Base-by-base conservation (phyloP, 2,329 filamentous ascomycete genomes). In the Cladosporium sp. region DNA sequence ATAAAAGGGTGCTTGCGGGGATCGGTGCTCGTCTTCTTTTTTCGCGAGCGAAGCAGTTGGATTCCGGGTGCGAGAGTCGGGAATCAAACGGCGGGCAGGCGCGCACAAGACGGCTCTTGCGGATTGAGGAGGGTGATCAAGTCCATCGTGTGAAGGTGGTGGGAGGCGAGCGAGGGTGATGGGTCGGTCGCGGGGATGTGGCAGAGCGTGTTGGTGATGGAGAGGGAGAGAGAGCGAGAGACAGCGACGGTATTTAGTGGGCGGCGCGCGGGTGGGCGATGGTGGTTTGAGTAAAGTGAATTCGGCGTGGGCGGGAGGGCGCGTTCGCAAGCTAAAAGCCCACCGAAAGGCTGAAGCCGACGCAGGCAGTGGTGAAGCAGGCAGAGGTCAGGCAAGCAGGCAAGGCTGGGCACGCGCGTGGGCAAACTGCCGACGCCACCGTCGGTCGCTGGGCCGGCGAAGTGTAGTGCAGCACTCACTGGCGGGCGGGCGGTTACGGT, bases 101-200 rank as follows among this genome's bases (percentile, higher is more conserved):
- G 48, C 40, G 48, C 48, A 50, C 48, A 50, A 50, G 48, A 43
- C 48, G 38, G 48, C 18, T 37, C 40, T 43, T 50, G 48, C 46
- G 46, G 31, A 31, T 43, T 22, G 40, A 31, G 38, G 28, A 40
- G 37, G 48, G 14, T 50, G 40, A 37, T 40, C 48, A 50, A 40
- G 31, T 50, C 40, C 48, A 50, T 50, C 32, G 48, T 50, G 40
- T 35, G 31, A 8, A 18, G 46, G 43, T 32, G 48, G 48, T 22
- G 38, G 38, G 18, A 14, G 34, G 32, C 16, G 14, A 22, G 48
- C 32, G 40, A 31, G 14, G 7, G 31, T 28, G 19, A 9, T 18
- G 46, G 38, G 46, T 22, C 35, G 38, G 18, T 28, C 13, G 22
- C 10, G 31, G 44, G 6, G 33, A 11, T 13, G 37, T n/a, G 9